Evolutionary conservation across 306 rosid species (phyloP).

Genomic region (Castanospermum australe): DNA sequence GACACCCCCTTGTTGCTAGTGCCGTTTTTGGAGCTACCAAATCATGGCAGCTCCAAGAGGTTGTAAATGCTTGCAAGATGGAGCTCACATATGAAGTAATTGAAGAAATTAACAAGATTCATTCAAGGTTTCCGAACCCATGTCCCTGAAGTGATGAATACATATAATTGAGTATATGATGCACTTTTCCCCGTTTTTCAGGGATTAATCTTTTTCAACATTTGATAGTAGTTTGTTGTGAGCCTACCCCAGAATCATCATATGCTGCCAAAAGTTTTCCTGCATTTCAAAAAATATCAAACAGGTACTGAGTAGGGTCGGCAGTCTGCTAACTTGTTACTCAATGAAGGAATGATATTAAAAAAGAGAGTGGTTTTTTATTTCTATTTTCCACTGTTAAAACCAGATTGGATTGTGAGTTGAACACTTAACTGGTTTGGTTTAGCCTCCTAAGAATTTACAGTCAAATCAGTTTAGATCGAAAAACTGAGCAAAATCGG

Average conservation of each 20-base stretch:
- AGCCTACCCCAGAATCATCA: neutral
- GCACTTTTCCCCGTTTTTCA: neutral
- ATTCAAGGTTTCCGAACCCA: constrained; percentile 75
- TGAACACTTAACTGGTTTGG: no score
- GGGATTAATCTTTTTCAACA: neutral
- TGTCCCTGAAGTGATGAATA: constrained; percentile 66
- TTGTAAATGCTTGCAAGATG: constrained; percentile 55
- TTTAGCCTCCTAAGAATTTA: no score
- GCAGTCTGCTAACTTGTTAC: neutral
- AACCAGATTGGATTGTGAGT: no score
- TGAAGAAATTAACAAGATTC: constrained; percentile 65
- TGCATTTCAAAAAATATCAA: neutral
- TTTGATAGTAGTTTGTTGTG: neutral
- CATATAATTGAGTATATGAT: neutral
- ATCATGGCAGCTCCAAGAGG: constrained; percentile 75
- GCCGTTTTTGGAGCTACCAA: constrained; percentile 80
- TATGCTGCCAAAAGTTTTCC: neutral
- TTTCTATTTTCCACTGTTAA: no score
- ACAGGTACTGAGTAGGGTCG: neutral
- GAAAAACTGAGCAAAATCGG: no score
- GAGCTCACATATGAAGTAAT: constrained; percentile 60
- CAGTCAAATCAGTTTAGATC: no score
- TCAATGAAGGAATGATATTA: no score
- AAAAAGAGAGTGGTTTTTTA: no score
- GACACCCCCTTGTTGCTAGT: constrained; percentile 85